These are phyloP conservation scores for Juglanconis juglandina DNA, from an alignment of 2,329 filamentous ascomycete genomes.

Conservation along the genomic window DNA sequence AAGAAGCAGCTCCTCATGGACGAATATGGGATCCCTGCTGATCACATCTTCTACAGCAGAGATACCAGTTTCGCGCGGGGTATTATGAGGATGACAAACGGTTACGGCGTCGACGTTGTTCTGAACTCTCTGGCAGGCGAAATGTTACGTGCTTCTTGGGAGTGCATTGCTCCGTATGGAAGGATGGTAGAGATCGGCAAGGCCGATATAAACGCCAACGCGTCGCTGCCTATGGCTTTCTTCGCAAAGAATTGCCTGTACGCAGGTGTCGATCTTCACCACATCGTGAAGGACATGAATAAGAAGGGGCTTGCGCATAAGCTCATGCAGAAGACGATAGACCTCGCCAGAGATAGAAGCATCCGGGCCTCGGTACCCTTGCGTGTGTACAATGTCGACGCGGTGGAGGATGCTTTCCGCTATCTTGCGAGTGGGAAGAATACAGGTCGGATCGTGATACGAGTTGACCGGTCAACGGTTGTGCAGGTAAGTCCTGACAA, in stretches of 20 bases:
- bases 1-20: constrained; percentile 35
- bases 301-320: background rate
- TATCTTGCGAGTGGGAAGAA: background rate
- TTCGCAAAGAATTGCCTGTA: constrained; percentile 38
- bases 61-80: background rate
- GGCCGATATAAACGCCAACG: constrained; percentile 35
- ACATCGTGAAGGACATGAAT: constrained; percentile 14
- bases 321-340: constrained; percentile 7
- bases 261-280: constrained; percentile 27
- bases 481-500: constrained; percentile 20
- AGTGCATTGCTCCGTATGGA: constrained; percentile 40
- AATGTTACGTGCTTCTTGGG: constrained; percentile 39
- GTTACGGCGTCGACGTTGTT: constrained; percentile 16
- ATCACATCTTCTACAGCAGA: constrained; percentile 33
- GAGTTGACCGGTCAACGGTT: background rate
- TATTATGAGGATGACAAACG: constrained; percentile 4
- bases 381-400: background rate
- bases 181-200: constrained; percentile 45
- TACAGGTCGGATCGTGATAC: background rate
- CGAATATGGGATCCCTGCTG: constrained; percentile 28
- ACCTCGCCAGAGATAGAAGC: constrained; percentile 4
- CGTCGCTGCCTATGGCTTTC: constrained; percentile 37
- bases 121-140: constrained; percentile 24
- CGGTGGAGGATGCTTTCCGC: background rate
- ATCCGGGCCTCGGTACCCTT: background rate